phyloP scores from a whole-genome alignment of 208 protist genomes.

The Tritrichomonas foetus region DNA sequence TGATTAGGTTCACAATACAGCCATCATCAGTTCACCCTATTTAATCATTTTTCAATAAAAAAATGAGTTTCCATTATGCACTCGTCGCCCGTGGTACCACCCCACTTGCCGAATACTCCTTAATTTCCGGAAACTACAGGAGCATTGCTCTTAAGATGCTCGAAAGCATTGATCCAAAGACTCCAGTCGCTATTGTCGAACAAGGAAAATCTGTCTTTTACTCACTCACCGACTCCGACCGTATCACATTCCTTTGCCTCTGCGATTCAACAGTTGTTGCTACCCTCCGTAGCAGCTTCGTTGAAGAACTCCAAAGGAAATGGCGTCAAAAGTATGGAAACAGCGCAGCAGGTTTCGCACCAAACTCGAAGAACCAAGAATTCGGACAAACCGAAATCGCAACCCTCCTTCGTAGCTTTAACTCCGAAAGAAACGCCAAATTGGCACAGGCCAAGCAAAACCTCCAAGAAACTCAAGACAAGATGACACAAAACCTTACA shows the following conservation, averaged over 20 bases:
- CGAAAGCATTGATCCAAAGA: slow-evolving; percentile 35
- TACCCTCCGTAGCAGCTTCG: not conserved
- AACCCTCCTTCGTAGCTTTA: not conserved
- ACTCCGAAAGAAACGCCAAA: not conserved
- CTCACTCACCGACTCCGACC: not conserved
- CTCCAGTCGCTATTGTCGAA: not conserved
- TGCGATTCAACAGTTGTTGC: not conserved
- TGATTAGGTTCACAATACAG: too few relatives aligned
- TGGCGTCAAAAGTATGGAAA: slow-evolving; percentile 31
- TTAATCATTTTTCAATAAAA: too few relatives aligned
- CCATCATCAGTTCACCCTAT: too few relatives aligned
- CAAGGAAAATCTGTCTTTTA: not conserved
- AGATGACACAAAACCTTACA: slow-evolving; percentile 39
- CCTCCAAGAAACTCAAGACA: not conserved
- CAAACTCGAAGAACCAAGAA: slow-evolving; percentile 25
- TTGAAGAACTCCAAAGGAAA: slow-evolving; percentile 22
- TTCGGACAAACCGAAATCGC: not conserved
- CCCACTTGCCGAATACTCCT: not conserved
- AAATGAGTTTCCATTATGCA: not conserved
- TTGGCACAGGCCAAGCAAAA: not conserved
- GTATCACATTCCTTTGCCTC: not conserved
- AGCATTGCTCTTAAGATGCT: slow-evolving; percentile 36
- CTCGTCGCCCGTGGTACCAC: not conserved
- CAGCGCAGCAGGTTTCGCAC: not conserved
- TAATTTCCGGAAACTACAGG: not conserved